phyloP scores from a whole-genome alignment of 352 stramenopile genomes.

The Phytopythium aichiense region DNA sequence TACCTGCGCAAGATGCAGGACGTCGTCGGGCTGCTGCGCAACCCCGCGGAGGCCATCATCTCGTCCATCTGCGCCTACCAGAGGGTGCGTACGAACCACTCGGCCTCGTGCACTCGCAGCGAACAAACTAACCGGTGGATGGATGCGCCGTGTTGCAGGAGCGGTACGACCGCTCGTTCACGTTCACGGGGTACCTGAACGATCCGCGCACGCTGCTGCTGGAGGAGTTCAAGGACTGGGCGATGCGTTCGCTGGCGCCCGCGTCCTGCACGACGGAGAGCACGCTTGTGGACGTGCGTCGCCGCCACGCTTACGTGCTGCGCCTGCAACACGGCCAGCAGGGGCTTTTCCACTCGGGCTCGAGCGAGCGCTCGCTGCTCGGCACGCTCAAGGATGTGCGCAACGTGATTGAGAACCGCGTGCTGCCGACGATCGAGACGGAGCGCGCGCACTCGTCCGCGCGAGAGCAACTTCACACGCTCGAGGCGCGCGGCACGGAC shows the following conservation, averaged over 20 bases:
- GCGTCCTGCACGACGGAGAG: constrained; percentile 75
- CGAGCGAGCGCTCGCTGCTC: constrained; percentile 69
- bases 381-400: constrained; percentile 80
- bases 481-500: constrained; percentile 74
- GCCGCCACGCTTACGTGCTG: constrained; percentile 71
- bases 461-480: constrained; percentile 71
- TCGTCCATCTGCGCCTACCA: constrained; percentile 85
- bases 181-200: constrained; percentile 78
- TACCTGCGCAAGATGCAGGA: constrained; percentile 89
- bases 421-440: constrained; percentile 78
- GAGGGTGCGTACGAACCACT: constrained; percentile 17
- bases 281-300: constrained; percentile 71
- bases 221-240: constrained; percentile 85
- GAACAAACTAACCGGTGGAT: background rate
- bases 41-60: constrained; percentile 82
- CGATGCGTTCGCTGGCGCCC: constrained; percentile 70
- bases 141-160: constrained; percentile 23
- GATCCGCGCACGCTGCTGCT: constrained; percentile 78
- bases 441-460: constrained; percentile 78
- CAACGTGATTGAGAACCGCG: constrained; percentile 70
- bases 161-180: constrained; percentile 68
- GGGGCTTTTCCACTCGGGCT: constrained; percentile 72
- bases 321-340: constrained; percentile 78
- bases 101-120: background rate
- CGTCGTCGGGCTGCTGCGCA: constrained; percentile 70